Base-by-base conservation (phyloP, 768 basidiomycete species). In the Podaxis sp. region DNA sequence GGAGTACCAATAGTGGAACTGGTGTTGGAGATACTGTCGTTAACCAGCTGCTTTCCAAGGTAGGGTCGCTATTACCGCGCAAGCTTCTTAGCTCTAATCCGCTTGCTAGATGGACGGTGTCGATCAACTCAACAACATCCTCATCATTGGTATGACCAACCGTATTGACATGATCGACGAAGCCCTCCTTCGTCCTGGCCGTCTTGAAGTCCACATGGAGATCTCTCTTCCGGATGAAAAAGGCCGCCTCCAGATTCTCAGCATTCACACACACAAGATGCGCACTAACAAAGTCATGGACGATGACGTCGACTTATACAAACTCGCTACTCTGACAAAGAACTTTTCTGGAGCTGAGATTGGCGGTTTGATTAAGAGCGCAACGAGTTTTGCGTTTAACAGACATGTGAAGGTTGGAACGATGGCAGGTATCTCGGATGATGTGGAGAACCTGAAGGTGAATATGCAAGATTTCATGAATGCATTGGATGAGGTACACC, bases 111-210 rank as follows among this genome's bases (percentile, higher is more conserved):
- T 99, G 95, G 97, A 99, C 67, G 97, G 97, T 79, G 96, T 99
- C 11, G 97, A 99, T 72, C 91, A 94, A 77, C 80, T 99, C 36
- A 98, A 99, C 80, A 99, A 99, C 76, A 96, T 99, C 64, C 90
- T 99, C 69, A 91, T 99, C 68, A 99, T 99, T 67, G 97, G 97
- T 69, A 99, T 99, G 97, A 99, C 96, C 51, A 98, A 99, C 75
- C 89, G 97, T 64, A 77, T 87, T 47, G 97, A 99, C 80, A 94
- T 99, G 96, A 98, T 99, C 68, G 97, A 99, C 70, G 97, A 99
- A 72, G 97, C 96, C 7, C 84, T 98, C 2, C 83, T 98, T 4
- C 95, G 97, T 69, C 96, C 97, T 0, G 97, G 97, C 47, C 96
- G 97, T 80, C 89, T 99, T 52, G 97, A 99, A 74, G 96, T 98